Evolutionary conservation across 2,329 filamentous ascomycete species (phyloP), one percentile per base, ranked within the genome.

Genomic region (Bipolaris gigantea): DNA sequence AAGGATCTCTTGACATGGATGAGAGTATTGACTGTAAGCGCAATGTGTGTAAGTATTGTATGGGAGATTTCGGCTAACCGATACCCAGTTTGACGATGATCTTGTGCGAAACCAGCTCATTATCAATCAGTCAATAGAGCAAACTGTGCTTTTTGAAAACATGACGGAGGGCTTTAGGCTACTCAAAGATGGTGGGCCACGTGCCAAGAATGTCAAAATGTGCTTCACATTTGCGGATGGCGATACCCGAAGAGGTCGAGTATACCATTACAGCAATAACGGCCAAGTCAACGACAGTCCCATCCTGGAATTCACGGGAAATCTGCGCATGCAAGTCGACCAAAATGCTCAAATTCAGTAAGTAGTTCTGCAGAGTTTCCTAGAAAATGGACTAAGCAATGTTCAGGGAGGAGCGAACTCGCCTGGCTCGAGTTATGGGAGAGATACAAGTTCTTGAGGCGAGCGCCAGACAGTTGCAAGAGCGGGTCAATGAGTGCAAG

Each of bases 91-190:
- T 57, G 89, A 94, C 56, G 85, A 93, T 61, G 83, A 89, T 18
- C 76, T 89, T 39, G 87, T 97, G 18, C 86, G 86, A 45, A 89
- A 91, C 56, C 87, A 92, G 55, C 78, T 97, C 42, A 88, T 99
- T 66, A 94, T 97, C 70, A 88, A 87, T 57, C 83, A 91, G 63
- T 76, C 78, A 6, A 90, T 97, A 48, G 94, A 99, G 57, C 92
- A 97, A 72, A 85, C 88, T 7, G 84, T 96, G 5, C 79, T 99
- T 0, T 85, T 97, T 49, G 80, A 86, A 50, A 80, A 87, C 27
- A 80, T 89, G 25, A 73, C 80, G 1, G 83, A 90, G 51, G 94
- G 88, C 1, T 80, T 87, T 39, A 76, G 80, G 4, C 82, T 89
- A 41, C 89, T 96, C 82, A 85, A 88, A 56, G 80, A 81, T 48